A percentile compares a stretch with the other conserved stretches of the same genome.
Conservation (phyloP, 1,284 basidiomycete species). For the Microbotryum silenes-acaulis region DNA sequence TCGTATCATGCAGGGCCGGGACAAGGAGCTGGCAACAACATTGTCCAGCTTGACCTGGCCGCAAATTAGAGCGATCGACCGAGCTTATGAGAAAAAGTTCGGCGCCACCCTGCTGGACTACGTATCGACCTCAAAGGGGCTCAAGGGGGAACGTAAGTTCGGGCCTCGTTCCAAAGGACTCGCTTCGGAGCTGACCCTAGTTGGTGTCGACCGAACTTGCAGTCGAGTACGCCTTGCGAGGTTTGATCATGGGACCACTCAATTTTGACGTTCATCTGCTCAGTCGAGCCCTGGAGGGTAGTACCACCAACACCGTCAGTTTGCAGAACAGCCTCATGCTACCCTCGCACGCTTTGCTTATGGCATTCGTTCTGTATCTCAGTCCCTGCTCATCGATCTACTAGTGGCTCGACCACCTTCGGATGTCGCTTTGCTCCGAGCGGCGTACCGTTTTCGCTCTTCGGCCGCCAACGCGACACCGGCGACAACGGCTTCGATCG, state of each 20-base stretch:
- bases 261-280: constrained; percentile 25
- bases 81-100: constrained; percentile 8
- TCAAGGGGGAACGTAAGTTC: constrained; percentile 23
- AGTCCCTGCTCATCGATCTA: constrained; percentile 25
- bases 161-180: not conserved
- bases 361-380: not conserved
- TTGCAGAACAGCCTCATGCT: no score
- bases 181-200: not conserved
- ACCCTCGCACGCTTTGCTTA: not conserved
- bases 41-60: constrained; percentile 11
- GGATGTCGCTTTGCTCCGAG: constrained; percentile 19
- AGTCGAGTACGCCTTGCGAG: constrained; percentile 23
- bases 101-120: constrained; percentile 16
- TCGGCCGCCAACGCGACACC: not conserved
- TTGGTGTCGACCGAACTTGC: not conserved
- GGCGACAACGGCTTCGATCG: not conserved
- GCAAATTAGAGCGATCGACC: constrained; percentile 21
- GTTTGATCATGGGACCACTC: constrained; percentile 22
- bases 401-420: constrained; percentile 20
- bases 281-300: constrained; percentile 11
- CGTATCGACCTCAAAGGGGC: constrained; percentile 6
- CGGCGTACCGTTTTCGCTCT: constrained; percentile 19
- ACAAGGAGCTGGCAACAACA: not conserved
- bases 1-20: not conserved
- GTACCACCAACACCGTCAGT: constrained; percentile 21